Base-by-base conservation (phyloP, 805 yeast species). In the Metschnikowia gruessii region DNA sequence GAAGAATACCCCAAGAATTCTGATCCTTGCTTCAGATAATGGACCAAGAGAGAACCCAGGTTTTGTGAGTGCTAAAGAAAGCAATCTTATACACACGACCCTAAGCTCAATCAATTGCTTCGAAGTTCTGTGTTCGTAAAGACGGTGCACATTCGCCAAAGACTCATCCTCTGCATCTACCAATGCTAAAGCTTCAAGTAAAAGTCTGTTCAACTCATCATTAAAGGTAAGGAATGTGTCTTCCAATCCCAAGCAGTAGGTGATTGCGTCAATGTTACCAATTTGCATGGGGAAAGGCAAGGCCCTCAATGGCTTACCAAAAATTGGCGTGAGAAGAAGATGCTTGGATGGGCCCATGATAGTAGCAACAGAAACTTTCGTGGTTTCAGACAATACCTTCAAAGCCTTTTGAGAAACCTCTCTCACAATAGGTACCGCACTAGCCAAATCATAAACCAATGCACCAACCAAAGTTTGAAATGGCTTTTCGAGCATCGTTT, bases 151-250 rank as follows among this genome's bases (percentile, higher is more conserved):
- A 52, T 90, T 87, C 0, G 96, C 89, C 51, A 95, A 72, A 2
- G 96, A 87, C 57, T 92, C 97, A 63, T 94, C 99, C 48, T 94
- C 99, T 0, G 99, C 98, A 68, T 94, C 99, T 7, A 94, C 97
- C 40, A 94, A 70, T 0, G 96, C 96, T 46, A 92, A 73, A 0
- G 97, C 97, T 62, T 94, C 99, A 48, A 87, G 79, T 9, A 94
- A 68, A 46, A 95, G 70, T 43, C 99, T 72, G 49, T 84, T 86
- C 49, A 94, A 68, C 60, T 95, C 98, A 45, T 94, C 98, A 55
- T 87, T 87, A 62, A 89, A 92, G 9, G 84, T 83, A 53, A 92
- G 69, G 55, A 92, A 90, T 0, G 96, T 77, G 52, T 85, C 79
- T 11, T 88, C 94, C 40, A 92, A 72, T 1, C 85, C 81, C 48